phyloP scores from a whole-genome alignment of 805 yeast species.

The Brettanomyces naardenensis region DNA sequence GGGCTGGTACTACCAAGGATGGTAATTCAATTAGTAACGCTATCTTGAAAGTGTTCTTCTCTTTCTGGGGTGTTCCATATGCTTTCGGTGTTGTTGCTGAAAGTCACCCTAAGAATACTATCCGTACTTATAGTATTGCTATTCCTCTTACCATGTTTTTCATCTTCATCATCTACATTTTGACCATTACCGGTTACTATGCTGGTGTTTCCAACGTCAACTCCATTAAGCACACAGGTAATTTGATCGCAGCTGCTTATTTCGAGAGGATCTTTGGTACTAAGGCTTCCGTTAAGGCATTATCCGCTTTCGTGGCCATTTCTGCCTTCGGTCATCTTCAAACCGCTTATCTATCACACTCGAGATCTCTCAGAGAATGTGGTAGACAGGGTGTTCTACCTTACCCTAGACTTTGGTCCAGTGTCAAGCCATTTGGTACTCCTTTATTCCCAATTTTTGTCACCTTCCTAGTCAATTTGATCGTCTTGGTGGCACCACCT shows the following conservation, averaged over 20 bases:
- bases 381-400: conserved; percentile 82
- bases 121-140: conserved; percentile 56
- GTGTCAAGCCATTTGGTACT: conserved; percentile 63
- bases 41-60: conserved; percentile 35
- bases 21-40: conserved; percentile 36
- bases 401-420: conserved; percentile 61
- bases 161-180: conserved; percentile 60
- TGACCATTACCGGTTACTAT: conserved; percentile 72
- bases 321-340: conserved; percentile 78
- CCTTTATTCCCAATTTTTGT: conserved; percentile 69
- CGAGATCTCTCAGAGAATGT: conserved; percentile 69
- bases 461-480: conserved; percentile 69
- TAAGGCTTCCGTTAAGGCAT: conserved; percentile 52
- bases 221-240: conserved; percentile 50
- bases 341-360: conserved; percentile 78
- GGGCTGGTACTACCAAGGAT: conserved; percentile 33
- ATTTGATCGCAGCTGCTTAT: conserved; percentile 68
- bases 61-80: conserved; percentile 34
- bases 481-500: conserved; percentile 73
- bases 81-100: conserved; percentile 32
- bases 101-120: conserved; percentile 30
- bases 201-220: conserved; percentile 67
- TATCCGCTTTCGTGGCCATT: conserved; percentile 73
- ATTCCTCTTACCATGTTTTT: conserved; percentile 65
- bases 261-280: conserved; percentile 64